phyloP scores from a whole-genome alignment of 148 eudicot genomes.

The Silene uniflora region DNA sequence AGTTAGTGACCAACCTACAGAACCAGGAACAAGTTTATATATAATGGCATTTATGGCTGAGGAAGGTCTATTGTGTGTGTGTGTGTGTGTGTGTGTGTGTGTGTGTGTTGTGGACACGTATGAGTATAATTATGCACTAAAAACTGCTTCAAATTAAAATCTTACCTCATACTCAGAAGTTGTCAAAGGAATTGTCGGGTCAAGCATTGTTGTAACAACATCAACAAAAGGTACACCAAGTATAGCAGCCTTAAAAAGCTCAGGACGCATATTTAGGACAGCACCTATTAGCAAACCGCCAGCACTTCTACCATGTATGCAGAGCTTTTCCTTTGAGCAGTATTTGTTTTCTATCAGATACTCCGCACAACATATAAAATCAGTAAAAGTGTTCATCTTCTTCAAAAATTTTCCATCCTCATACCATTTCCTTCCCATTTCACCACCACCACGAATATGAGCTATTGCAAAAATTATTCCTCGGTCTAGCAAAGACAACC shows the following conservation, averaged over 20 bases:
- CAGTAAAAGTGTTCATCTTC: conserved; percentile 81
- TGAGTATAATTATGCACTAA: background rate
- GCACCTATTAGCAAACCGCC: conserved; percentile 97
- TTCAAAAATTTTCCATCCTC: conserved; percentile 75
- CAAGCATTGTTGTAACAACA: conserved; percentile 93
- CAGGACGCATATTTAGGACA: conserved; percentile 92
- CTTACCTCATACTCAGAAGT: conserved; percentile 93
- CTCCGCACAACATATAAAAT: conserved; percentile 82
- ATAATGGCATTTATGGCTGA: background rate
- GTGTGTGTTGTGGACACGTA: background rate
- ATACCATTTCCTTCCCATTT: conserved; percentile 96
- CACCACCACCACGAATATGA: conserved; percentile 95
- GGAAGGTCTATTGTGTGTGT: background rate
- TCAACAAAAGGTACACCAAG: conserved; percentile 93
- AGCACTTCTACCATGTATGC: conserved; percentile 89
- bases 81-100: background rate
- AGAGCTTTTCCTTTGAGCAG: conserved; percentile 80
- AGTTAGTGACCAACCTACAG: background rate
- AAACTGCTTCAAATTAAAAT: conserved; percentile 12
- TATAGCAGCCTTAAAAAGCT: conserved; percentile 85
- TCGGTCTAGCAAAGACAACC: conserved; percentile 79
- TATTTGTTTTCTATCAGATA: conserved; percentile 70
- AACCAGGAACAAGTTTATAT: background rate
- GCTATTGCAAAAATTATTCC: conserved; percentile 75
- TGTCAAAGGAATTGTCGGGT: conserved; percentile 92